Evolutionary conservation across 176 grass and related monocot genomes (phyloP), one percentile per base, ranked within the genome.

Genomic region (Carex littledalei): DNA sequence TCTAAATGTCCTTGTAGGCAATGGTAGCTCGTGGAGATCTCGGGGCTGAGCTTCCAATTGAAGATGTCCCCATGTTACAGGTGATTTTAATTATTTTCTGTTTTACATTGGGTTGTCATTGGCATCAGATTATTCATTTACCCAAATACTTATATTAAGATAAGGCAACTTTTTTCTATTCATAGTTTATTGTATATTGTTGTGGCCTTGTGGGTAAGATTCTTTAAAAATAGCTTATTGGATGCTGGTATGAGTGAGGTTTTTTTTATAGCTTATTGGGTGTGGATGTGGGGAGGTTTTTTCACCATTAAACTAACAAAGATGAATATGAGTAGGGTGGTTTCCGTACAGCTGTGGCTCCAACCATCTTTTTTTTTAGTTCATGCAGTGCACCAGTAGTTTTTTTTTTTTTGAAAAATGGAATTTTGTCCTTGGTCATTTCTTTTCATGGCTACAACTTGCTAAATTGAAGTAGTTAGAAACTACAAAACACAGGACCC

Each of bases 1-100:
- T 89, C 63, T 84, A 84, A 37, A 84, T 81, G 85, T 89, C 17
- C 82, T 91, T 83, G 59, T 86, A 98, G 96, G 96, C 96, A 45
- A 98, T 98, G 96, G 96, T 98, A 54, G 93, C 96, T 26, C 91
- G 96, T 86, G 96, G 96, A 26, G 96, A 98, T 81, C 91, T 98
- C 84, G 96, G 96, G 53, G 96, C 96, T 90, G 96, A 98, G 89
- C 96, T 98, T 86, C 96, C 96, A 26, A 93, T 98, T 58, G 93
- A 98, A 68, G 96, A 98, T 47, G 93, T 98, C 88, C 96, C 96
- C 85, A 89, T 98, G 86, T 85, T 98, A 31, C 96, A 95, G 91
- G 96, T 94, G 53, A 88, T 77, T 71, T 81, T 81, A 18, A 31
- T 57, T 55, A 9, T 60, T 68, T 29, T 41, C 12, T 37, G 34